Conservation (phyloP, 108 stramenopile genomes). For the Stephanodiscus minutulus region DNA sequence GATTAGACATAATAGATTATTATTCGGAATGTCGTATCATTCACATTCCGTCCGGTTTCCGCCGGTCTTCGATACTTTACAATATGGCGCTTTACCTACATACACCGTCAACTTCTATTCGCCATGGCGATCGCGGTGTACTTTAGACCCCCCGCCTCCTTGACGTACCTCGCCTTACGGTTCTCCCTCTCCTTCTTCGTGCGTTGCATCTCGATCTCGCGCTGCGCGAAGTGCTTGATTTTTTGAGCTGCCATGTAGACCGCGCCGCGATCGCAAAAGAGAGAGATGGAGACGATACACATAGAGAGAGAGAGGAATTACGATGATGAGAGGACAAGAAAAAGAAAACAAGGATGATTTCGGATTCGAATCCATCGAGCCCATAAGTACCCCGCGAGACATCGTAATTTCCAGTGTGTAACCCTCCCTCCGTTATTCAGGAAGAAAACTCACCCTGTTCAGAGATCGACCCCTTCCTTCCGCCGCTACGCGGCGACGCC, state of each 20-base stretch:
- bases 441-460: constrained; percentile 16
- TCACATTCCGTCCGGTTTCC: no score
- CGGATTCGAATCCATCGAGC: no score
- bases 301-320: neutral
- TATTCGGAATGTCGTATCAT: no score
- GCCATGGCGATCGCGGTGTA: constrained; percentile 83
- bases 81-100: neutral
- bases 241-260: constrained; percentile 53
- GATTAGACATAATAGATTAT: neutral
- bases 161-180: constrained; percentile 78
- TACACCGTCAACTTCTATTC: constrained; percentile 17
- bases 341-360: neutral
- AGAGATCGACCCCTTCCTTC: constrained; percentile 22
- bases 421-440: no score
- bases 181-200: constrained; percentile 66
- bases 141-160: constrained; percentile 58
- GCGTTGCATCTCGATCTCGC: constrained; percentile 80
- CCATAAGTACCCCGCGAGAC: no score
- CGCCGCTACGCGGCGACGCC: constrained; percentile 17
- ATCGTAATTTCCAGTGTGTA: no score
- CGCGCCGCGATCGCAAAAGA: neutral
- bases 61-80: no score
- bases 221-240: constrained; percentile 80
- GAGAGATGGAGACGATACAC: neutral
- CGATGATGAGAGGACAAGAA: neutral